Base-by-base conservation (phyloP, 306 rosid species). In the Citrullus colocynthis region DNA sequence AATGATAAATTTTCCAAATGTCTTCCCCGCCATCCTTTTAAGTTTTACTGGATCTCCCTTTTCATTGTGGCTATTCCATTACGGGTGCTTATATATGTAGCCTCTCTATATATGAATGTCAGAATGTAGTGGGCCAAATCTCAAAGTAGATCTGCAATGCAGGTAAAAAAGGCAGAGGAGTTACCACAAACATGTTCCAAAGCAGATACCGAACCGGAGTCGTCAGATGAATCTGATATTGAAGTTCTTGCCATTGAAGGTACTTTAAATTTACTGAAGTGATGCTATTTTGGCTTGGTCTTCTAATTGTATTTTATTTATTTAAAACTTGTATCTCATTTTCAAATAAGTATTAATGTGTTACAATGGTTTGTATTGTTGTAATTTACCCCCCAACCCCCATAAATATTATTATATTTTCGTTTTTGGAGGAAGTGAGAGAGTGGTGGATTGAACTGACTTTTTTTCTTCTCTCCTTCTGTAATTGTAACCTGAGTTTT, bases 91-190 rank as follows among this genome's bases (percentile, higher is more conserved):
- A 16, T 24, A 24, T 24, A 24, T 24, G 28, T 76, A 18, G n/a
- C 20, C 70, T 66, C 49, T 73, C 82, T 75, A 5, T 52, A 28
- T 2, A 78, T 62, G 79, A 56, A 17, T 85, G 58, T 73, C 20
- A 6, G 37, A 45, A 20, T 44, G 39, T 70, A 45, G 13, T 24
- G 36, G 58, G 6, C 2, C 6, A 61, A 24, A 73, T 78, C n/a
- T 82, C 54, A 64, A 74, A 56, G 54, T 74, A 39, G 36, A 49
- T 88, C 82, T 78, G 67, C 60, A 17, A 77, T 39, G 79, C 77
- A 95, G 98, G 97, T 81, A 34, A 92, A 85, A 85, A 95, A 84
- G 84, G 81, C 77, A 77, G 97, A 90, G 32, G 79, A 39, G 28
- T 78, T 86, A 62, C 78, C 88, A 45, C 88, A 3, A 74, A 80